Percentiles rank a stretch among this genome's conserved stretches.
phyloP scores from a whole-genome alignment of 83 land plant species.

The Picea abies region DNA sequence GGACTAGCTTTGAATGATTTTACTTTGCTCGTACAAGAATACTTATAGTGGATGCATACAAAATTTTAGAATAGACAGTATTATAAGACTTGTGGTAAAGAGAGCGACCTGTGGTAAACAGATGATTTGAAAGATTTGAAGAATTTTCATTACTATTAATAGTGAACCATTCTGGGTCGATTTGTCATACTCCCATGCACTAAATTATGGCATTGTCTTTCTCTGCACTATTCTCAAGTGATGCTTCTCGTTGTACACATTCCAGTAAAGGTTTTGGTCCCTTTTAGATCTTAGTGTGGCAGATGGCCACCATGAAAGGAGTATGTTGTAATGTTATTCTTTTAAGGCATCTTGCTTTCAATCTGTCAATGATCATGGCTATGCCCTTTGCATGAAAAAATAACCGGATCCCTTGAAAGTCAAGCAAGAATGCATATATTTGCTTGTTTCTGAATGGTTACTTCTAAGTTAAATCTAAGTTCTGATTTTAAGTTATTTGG shows the following conservation, averaged over 20 bases:
- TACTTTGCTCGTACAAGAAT: neutral
- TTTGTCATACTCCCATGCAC: too few species aligned
- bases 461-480: neutral
- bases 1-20: neutral
- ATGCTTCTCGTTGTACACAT: too few species aligned
- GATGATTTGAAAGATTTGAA: neutral
- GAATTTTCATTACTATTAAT: too few species aligned
- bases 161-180: too few species aligned
- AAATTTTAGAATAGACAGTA: neutral
- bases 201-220: too few species aligned
- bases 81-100: neutral
- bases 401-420: too few species aligned
- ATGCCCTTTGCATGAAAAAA: too few species aligned
- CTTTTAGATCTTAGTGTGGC: too few species aligned
- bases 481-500: neutral
- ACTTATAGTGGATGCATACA: neutral
- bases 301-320: too few species aligned
- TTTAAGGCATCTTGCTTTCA: neutral
- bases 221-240: too few species aligned
- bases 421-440: neutral
- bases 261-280: too few species aligned
- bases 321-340: too few species aligned
- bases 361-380: neutral
- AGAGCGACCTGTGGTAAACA: neutral
- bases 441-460: neutral